Evolutionary conservation across 1,284 basidiomycete genomes (phyloP).

Genomic region (Malassezia vespertilionis): DNA sequence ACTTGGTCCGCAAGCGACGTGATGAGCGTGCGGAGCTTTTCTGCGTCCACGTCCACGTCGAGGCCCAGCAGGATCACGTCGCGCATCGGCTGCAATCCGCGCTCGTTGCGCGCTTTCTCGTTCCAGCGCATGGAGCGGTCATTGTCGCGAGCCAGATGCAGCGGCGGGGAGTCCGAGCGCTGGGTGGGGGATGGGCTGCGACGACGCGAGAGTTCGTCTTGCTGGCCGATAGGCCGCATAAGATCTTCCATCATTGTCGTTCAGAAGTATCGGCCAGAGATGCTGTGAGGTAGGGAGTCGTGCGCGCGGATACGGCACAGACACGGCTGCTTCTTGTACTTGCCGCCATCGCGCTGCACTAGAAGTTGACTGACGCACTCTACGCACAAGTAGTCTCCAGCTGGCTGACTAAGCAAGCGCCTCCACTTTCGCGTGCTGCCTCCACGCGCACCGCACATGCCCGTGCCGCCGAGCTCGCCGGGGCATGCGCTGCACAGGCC

Average conservation of each 20-base stretch:
- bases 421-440: too few species aligned
- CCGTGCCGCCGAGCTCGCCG: too few species aligned
- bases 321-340: not conserved
- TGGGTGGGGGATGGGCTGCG: slow-evolving; percentile 9
- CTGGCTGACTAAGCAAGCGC: too few species aligned
- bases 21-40: slow-evolving; percentile 14
- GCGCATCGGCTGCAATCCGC: slow-evolving; percentile 15
- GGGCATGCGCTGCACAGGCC: too few species aligned
- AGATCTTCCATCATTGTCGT: too few species aligned
- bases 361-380: not conserved
- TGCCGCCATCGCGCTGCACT: not conserved
- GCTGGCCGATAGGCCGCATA: too few species aligned
- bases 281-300: too few species aligned
- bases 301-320: too few species aligned
- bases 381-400: too few species aligned
- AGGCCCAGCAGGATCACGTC: slow-evolving; percentile 18
- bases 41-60: slow-evolving; percentile 15
- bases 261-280: too few species aligned
- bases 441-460: too few species aligned
- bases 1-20: slow-evolving; percentile 15
- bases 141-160: not conserved
- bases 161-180: not conserved
- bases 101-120: slow-evolving; percentile 1
- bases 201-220: too few species aligned
- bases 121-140: slow-evolving; percentile 7